These are phyloP conservation scores for Tagetes erecta DNA, from an alignment of 129 eudicot genomes.

Conservation along the genomic window DNA sequence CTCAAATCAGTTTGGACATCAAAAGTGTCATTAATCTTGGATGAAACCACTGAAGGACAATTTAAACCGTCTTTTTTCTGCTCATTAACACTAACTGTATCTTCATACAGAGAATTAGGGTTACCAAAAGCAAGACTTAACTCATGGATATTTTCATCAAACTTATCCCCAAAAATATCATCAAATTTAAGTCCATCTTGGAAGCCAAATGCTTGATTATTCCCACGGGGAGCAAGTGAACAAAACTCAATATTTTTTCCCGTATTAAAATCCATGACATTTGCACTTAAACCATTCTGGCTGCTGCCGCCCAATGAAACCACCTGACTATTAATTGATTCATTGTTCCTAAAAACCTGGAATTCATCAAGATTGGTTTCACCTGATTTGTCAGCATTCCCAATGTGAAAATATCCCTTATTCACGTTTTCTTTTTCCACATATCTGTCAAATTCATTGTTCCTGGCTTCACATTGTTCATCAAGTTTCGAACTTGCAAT, in stretches of 20 bases:
- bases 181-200: slow-evolving; percentile 35
- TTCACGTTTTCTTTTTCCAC: slow-evolving; percentile 29
- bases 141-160: slow-evolving; percentile 46
- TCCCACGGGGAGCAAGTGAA: slow-evolving; percentile 49
- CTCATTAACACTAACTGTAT: slow-evolving; percentile 37
- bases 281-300: slow-evolving; percentile 32
- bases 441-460: slow-evolving; percentile 24
- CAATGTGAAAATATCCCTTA: slow-evolving; percentile 28
- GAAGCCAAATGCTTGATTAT: slow-evolving; percentile 33
- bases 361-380: slow-evolving; percentile 38
- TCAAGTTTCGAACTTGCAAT: slow-evolving; percentile 29
- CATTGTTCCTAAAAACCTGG: slow-evolving; percentile 35
- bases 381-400: slow-evolving; percentile 30
- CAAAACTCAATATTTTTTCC: slow-evolving; percentile 40
- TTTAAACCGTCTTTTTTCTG: slow-evolving; percentile 41
- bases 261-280: slow-evolving; percentile 30
- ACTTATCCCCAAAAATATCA: slow-evolving; percentile 42
- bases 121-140: slow-evolving; percentile 62
- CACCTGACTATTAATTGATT: slow-evolving; percentile 25
- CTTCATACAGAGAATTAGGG: slow-evolving; percentile 38
- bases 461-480: slow-evolving; percentile 24
- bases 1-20: slow-evolving; percentile 47
- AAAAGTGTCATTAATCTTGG: slow-evolving; percentile 37
- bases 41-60: slow-evolving; percentile 33
- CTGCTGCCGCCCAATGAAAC: slow-evolving; percentile 42